A percentile compares a stretch with the other conserved stretches of the same genome.
Conservation (phyloP, 1,284 basidiomycete species). For the Fistulinella cinereoalba region DNA sequence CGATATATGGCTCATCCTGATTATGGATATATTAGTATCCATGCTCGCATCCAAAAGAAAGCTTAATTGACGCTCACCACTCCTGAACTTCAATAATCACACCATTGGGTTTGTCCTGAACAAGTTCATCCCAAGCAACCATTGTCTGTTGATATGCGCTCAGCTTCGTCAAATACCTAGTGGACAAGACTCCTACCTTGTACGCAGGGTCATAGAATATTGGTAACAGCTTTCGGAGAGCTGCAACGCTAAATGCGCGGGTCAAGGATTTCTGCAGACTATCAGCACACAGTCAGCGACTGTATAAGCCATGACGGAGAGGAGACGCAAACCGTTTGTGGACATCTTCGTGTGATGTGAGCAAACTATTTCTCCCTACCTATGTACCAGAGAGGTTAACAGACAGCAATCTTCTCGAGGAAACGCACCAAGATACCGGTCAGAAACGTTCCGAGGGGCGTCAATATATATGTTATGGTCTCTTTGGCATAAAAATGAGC, state of each 20-base stretch:
- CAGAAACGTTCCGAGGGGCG: slow-evolving; percentile 37
- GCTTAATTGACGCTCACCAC: slow-evolving; percentile 38
- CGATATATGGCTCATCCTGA: slow-evolving; percentile 30
- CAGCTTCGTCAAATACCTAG: too few species aligned
- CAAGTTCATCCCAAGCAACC: slow-evolving; percentile 46
- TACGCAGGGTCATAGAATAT: too few species aligned
- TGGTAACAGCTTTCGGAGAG: slow-evolving; percentile 42
- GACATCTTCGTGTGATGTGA: slow-evolving; percentile 16
- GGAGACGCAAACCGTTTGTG: slow-evolving; percentile 18
- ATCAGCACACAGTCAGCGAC: slow-evolving; percentile 2
- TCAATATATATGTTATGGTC: slow-evolving; percentile 47
- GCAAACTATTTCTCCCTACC: slow-evolving; percentile 11
- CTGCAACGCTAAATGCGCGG: slow-evolving; percentile 46
- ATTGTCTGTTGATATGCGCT: slow-evolving; percentile 40
- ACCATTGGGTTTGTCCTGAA: slow-evolving; percentile 35
- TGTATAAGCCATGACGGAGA: background rate
- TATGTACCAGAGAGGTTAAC: background rate
- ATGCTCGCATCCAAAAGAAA: background rate
- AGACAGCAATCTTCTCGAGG: too few species aligned
- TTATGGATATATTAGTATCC: slow-evolving; percentile 35
- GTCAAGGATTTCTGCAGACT: slow-evolving; percentile 46
- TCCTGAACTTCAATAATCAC: slow-evolving; percentile 50
- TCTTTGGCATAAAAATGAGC: slow-evolving; percentile 54
- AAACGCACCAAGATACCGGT: slow-evolving; percentile 45
- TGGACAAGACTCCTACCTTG: slow-evolving; percentile 17